Percentiles rank a stretch among this genome's conserved stretches.
phyloP scores from a whole-genome alignment of 1,139 yeast genomes.

The Taphrina confusa region DNA sequence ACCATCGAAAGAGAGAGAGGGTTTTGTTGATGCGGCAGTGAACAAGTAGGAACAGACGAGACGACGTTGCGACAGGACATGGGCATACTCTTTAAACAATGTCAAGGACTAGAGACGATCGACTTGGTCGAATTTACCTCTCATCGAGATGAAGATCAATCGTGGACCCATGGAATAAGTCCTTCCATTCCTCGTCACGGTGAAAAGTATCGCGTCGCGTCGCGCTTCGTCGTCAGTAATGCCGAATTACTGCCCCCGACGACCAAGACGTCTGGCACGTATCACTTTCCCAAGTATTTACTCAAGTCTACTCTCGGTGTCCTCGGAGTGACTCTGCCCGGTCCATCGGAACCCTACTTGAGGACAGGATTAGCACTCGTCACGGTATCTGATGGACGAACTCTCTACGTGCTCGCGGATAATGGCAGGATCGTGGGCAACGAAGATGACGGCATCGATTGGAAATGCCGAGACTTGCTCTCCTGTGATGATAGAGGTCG shows the following conservation, averaged over 20 bases:
- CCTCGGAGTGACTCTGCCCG: constrained; percentile 1
- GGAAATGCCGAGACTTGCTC: constrained; percentile 6
- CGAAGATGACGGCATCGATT: constrained; percentile 13
- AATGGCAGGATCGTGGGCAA: constrained; percentile 20
- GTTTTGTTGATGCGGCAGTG: neutral
- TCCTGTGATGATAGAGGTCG: constrained; percentile 15
- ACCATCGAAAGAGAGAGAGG: neutral
- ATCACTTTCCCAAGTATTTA: neutral
- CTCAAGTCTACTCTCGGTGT: neutral
- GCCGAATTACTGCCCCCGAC: neutral
- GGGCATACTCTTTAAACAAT: neutral
- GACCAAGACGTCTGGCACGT: neutral
- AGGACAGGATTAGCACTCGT: constrained; percentile 12
- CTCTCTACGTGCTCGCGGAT: constrained; percentile 8
- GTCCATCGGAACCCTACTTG: neutral
- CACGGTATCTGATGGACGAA: constrained; percentile 15
- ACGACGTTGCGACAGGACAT: neutral
- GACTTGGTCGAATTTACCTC: neutral
- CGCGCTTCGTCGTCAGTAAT: constrained; percentile 11
- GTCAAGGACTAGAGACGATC: neutral
- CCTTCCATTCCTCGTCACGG: neutral
- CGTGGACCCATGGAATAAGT: constrained; percentile 14
- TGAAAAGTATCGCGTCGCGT: neutral
- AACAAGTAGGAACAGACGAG: neutral
- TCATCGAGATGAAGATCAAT: constrained; percentile 1